Evolutionary conservation across 164 flowering plant species (phyloP).

Genomic region (Nymphaea colorata): DNA sequence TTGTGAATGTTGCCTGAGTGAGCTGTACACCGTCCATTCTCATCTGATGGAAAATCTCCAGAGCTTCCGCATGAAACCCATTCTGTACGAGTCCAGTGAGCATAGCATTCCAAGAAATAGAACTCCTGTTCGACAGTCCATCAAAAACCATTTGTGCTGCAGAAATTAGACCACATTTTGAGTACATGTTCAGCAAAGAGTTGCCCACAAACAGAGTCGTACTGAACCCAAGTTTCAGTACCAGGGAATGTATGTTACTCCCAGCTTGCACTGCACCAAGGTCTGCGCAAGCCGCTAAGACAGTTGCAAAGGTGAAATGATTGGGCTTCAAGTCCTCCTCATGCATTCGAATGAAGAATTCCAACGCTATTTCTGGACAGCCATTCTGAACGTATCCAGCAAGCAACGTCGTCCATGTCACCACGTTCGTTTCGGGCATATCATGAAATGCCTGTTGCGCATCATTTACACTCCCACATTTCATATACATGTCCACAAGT

Average conservation of each 20-base stretch:
- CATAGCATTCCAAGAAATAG: conserved; percentile 73
- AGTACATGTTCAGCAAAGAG: conserved; percentile 65
- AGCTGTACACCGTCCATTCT: conserved; percentile 32
- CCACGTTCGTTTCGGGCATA: conserved; percentile 65
- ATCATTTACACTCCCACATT: conserved; percentile 27
- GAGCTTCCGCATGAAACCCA: conserved; percentile 48
- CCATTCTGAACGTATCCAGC: conserved; percentile 51
- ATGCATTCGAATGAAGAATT: conserved; percentile 37
- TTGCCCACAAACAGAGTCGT: conserved; percentile 42
- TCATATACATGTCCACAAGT: conserved; percentile 78
- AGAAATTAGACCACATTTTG: conserved; percentile 38
- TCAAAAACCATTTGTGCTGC: conserved; percentile 52
- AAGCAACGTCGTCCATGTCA: conserved; percentile 82
- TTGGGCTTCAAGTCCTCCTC: conserved; percentile 55
- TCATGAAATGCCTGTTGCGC: conserved; percentile 49
- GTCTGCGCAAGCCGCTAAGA: conserved; percentile 52
- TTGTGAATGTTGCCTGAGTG: conserved; percentile 33
- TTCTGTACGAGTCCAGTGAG: conserved; percentile 52
- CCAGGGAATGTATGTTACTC: conserved; percentile 36
- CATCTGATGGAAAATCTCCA: conserved; percentile 48
- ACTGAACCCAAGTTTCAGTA: conserved; percentile 52
- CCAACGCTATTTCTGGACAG: conserved; percentile 23
- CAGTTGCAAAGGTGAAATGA: conserved; percentile 51
- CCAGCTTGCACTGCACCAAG: conserved; percentile 35
- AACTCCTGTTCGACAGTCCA: conserved; percentile 26